phyloP scores from a whole-genome alignment of 2,329 filamentous ascomycete genomes.

The Penicillium brevicompactum region DNA sequence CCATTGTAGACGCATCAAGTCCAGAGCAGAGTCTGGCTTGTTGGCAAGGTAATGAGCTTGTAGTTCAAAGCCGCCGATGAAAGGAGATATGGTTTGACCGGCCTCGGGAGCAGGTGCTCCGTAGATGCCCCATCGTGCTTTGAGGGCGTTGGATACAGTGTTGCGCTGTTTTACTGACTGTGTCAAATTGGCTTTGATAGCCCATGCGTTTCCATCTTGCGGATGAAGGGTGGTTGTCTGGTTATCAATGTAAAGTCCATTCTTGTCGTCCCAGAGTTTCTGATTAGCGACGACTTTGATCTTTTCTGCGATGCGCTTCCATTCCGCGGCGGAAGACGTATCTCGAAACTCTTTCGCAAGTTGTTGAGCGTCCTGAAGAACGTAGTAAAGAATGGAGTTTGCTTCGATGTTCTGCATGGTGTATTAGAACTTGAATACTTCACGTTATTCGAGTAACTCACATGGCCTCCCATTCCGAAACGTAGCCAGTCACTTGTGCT shows the following conservation, averaged over 20 bases:
- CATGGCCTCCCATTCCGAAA: conserved; percentile 54
- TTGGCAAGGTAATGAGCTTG: conserved; percentile 46
- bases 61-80: conserved; percentile 47
- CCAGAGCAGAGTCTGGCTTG: conserved; percentile 41
- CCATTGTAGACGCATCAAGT: conserved; percentile 53
- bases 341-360: conserved; percentile 27
- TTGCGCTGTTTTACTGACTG: conserved; percentile 23
- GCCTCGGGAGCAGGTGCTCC: conserved; percentile 51
- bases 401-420: conserved; percentile 31
- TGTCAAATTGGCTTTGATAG: conserved; percentile 37
- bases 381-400: conserved; percentile 49
- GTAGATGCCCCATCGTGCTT: conserved; percentile 46
- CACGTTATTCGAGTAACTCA: conserved; percentile 14
- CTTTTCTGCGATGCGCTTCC: conserved; percentile 19
- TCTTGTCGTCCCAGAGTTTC: conserved; percentile 28
- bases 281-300: conserved; percentile 31
- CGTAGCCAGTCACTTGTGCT: conserved; percentile 50
- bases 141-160: conserved; percentile 41
- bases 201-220: conserved; percentile 43
- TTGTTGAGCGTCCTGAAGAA: conserved; percentile 24
- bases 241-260: conserved; percentile 32
- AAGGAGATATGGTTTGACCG: conserved; percentile 44
- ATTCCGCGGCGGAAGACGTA: conserved; percentile 14
- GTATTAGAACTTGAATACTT: background rate
- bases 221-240: conserved; percentile 32